Conservation (phyloP, 2,329 filamentous ascomycete species). For the Sarocladium brachiariae region DNA sequence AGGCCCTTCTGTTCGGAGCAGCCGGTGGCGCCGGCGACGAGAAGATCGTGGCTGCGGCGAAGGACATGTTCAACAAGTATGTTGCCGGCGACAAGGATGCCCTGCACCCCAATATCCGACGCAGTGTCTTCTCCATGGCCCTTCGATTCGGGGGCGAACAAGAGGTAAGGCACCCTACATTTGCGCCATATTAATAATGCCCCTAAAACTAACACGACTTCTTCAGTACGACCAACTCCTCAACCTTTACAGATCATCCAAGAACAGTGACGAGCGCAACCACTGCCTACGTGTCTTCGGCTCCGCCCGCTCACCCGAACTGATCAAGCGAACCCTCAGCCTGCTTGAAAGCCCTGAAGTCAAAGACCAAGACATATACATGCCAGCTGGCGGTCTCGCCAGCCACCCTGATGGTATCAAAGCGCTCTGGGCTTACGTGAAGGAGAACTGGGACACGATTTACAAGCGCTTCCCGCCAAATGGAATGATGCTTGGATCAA, state of each 20-base stretch:
- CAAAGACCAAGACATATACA: constrained; percentile 91
- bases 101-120: constrained; percentile 85
- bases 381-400: constrained; percentile 74
- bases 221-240: constrained; percentile 66
- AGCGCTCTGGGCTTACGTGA: constrained; percentile 77
- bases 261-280: constrained; percentile 75
- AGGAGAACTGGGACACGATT: constrained; percentile 80
- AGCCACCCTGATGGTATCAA: constrained; percentile 71
- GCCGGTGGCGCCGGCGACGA: constrained; percentile 78
- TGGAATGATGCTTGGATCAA: constrained; percentile 76
- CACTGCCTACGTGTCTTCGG: constrained; percentile 80
- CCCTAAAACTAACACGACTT: constrained; percentile 16
- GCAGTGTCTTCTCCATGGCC: constrained; percentile 78
- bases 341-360: constrained; percentile 73
- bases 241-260: constrained; percentile 67
- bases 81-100: constrained; percentile 70
- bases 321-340: constrained; percentile 74
- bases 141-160: constrained; percentile 78
- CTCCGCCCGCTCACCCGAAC: constrained; percentile 65
- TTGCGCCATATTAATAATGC: no score
- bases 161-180: constrained; percentile 47
- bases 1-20: constrained; percentile 79
- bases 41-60: constrained; percentile 68
- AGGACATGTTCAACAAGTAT: constrained; percentile 87
- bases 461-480: constrained; percentile 72